These are phyloP conservation scores for Fusarium aywerte DNA, from an alignment of 2,329 filamentous ascomycete species.

Conservation along the genomic window DNA sequence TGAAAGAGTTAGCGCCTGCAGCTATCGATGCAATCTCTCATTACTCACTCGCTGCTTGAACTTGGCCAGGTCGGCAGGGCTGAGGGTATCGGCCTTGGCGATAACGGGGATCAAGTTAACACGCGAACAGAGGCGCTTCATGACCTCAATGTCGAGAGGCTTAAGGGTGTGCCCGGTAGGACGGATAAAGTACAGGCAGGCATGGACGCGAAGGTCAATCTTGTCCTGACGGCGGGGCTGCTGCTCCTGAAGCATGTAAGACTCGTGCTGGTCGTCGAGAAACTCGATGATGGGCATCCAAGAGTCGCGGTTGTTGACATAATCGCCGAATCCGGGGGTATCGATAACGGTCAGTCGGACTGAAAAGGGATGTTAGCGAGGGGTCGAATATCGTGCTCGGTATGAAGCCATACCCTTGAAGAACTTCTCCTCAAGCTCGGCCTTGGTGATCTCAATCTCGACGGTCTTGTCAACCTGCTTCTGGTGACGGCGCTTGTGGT, in stretches of 20 bases:
- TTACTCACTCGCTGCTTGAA: slow-evolving; percentile 91
- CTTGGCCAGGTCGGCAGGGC: slow-evolving; percentile 86
- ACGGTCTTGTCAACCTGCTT: slow-evolving; percentile 99
- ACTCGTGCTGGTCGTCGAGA: slow-evolving; percentile 99
- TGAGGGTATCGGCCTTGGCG: slow-evolving; percentile 98
- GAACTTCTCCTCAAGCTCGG: slow-evolving; percentile 99
- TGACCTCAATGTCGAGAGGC: slow-evolving; percentile 98
- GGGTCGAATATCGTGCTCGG: slow-evolving; percentile 4
- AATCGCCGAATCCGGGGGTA: slow-evolving; percentile 98
- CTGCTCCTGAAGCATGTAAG: slow-evolving; percentile 99
- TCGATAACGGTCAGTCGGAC: slow-evolving; percentile 99
- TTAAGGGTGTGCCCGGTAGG: slow-evolving; percentile 98
- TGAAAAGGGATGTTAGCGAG: slow-evolving; percentile 54
- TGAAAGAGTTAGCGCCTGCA: slow-evolving; percentile 52
- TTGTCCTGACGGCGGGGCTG: slow-evolving; percentile 98
- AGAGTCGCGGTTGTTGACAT: slow-evolving; percentile 99
- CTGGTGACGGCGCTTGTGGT: slow-evolving; percentile 98
- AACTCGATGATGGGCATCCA: slow-evolving; percentile 99
- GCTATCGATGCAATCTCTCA: not conserved
- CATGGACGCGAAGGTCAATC: slow-evolving; percentile 98
- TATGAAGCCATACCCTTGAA: slow-evolving; percentile 86
- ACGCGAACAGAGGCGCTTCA: slow-evolving; percentile 98
- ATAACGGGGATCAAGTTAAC: slow-evolving; percentile 99
- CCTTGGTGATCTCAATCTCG: slow-evolving; percentile 99
- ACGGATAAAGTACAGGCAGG: slow-evolving; percentile 98